Evolutionary conservation across 805 yeast species (phyloP).

Genomic region (Dipodascopsis uninucleata): DNA sequence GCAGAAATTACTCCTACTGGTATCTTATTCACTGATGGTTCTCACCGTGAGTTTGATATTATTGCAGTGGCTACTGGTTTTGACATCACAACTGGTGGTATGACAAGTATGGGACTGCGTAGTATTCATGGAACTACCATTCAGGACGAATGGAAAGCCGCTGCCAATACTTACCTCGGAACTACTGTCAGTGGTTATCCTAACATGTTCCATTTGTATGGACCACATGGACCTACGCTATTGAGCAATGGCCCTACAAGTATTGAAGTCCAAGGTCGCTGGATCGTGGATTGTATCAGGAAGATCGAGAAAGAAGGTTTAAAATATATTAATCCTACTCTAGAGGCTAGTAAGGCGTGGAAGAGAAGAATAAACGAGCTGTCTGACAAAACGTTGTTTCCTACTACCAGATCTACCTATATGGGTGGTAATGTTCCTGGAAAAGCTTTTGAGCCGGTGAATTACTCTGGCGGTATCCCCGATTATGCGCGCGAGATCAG

Average conservation of each 20-base stretch:
- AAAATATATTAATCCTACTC: slow-evolving; percentile 24
- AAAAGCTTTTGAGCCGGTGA: slow-evolving; percentile 31
- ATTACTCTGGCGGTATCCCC: slow-evolving; percentile 31
- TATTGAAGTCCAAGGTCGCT: slow-evolving; percentile 32
- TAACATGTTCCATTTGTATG: slow-evolving; percentile 36
- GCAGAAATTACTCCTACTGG: slow-evolving; percentile 29
- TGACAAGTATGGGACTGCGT: slow-evolving; percentile 27
- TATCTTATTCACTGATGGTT: slow-evolving; percentile 24
- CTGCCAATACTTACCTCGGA: slow-evolving; percentile 33
- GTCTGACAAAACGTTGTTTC: slow-evolving; percentile 29
- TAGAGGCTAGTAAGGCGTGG: slow-evolving; percentile 30
- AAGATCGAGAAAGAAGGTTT: slow-evolving; percentile 14
- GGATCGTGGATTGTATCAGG: slow-evolving; percentile 28
- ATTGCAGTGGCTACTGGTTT: slow-evolving; percentile 30
- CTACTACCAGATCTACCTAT: slow-evolving; percentile 33
- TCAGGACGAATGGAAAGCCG: slow-evolving; percentile 31
- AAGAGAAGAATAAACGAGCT: slow-evolving; percentile 29
- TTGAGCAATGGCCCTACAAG: slow-evolving; percentile 36
- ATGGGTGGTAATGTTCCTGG: slow-evolving; percentile 38
- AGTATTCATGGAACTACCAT: slow-evolving; percentile 27
- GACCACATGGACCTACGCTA: slow-evolving; percentile 38
- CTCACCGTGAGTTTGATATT: slow-evolving; percentile 26
- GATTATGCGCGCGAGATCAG: slow-evolving; percentile 21
- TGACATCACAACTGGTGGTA: slow-evolving; percentile 33
- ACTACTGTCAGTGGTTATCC: slow-evolving; percentile 32